Conservation (phyloP, 805 yeast species). For the Wickerhamiella alocasiicola region DNA sequence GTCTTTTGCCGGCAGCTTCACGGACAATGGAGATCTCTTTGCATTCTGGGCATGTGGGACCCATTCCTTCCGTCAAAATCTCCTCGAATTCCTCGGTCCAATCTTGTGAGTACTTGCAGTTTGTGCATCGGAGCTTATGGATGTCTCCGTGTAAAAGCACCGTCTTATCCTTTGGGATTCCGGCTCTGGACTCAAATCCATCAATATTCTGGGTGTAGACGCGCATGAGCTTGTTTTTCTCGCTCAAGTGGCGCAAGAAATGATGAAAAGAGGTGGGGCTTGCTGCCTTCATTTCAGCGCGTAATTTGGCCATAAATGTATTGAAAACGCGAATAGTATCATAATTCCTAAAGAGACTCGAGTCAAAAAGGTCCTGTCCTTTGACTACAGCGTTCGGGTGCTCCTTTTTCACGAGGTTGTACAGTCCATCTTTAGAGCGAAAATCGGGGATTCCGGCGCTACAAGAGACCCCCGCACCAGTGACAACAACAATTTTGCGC, state of each 20-base stretch:
- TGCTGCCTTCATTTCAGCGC: constrained; percentile 51
- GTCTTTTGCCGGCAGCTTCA: constrained; percentile 56
- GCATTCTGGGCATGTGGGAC: constrained; percentile 73
- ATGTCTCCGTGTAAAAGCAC: constrained; percentile 88
- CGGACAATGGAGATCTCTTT: constrained; percentile 43
- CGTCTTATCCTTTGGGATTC: constrained; percentile 47
- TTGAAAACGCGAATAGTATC: constrained; percentile 63
- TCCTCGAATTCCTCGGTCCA: constrained; percentile 49
- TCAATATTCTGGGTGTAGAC: constrained; percentile 96
- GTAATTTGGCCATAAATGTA: constrained; percentile 74
- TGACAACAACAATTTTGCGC: constrained; percentile 42
- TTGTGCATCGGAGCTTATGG: constrained; percentile 61
- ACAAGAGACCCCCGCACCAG: constrained; percentile 96
- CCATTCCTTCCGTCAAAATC: constrained; percentile 43
- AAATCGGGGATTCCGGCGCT: constrained; percentile 97
- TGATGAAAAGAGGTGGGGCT: constrained; percentile 74
- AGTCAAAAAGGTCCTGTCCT: constrained; percentile 87
- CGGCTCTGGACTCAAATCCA: constrained; percentile 58
- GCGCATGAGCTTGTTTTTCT: constrained; percentile 53
- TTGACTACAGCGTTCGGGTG: constrained; percentile 51
- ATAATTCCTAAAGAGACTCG: constrained; percentile 61
- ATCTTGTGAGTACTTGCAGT: constrained; percentile 42
- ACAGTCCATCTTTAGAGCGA: constrained; percentile 71
- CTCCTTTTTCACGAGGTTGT: constrained; percentile 53
- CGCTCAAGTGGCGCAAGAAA: constrained; percentile 51